These are phyloP conservation scores for Lathyrus tuberosus DNA, from an alignment of 306 rosid species.

Conservation along the genomic window DNA sequence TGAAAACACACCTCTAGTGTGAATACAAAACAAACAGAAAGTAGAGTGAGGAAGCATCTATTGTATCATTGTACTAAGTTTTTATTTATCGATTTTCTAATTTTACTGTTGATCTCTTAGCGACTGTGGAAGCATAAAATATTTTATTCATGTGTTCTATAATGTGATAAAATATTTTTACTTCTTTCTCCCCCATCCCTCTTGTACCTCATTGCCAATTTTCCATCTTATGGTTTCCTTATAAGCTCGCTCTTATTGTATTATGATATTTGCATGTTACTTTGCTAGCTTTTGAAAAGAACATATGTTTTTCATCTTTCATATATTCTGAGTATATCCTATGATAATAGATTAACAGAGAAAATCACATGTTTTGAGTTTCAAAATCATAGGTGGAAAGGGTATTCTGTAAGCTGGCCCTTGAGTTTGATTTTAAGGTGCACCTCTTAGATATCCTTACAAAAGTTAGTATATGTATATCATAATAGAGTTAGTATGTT, in stretches of 20 bases:
- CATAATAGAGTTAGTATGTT: conserved; percentile 3
- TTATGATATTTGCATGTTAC: conserved; percentile 17
- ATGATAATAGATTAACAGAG: conserved; percentile 16
- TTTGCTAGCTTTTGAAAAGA: conserved; percentile 26
- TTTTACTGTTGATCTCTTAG: conserved; percentile 1
- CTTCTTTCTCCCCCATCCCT: background rate
- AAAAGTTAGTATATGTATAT: conserved; percentile 11
- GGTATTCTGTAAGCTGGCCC: conserved; percentile 2
- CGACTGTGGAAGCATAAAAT: background rate
- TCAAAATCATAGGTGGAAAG: conserved; percentile 16
- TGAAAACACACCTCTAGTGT: background rate
- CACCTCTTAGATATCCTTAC: conserved; percentile 18
- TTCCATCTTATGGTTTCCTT: background rate
- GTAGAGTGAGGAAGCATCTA: background rate
- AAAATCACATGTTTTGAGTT: conserved; percentile 13
- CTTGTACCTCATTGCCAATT: conserved; percentile 17
- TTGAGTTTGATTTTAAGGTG: conserved; percentile 22
- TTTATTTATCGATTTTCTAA: background rate
- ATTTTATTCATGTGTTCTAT: background rate
- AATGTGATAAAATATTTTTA: conserved; percentile 4
- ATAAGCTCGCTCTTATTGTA: conserved; percentile 3
- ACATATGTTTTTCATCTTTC: conserved; percentile 32
- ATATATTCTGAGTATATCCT: conserved; percentile 25
- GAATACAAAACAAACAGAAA: conserved; percentile 19
- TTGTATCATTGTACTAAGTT: background rate